Base-by-base conservation (phyloP, 2,329 filamentous ascomycete genomes). In the Claviceps pazoutovae region DNA sequence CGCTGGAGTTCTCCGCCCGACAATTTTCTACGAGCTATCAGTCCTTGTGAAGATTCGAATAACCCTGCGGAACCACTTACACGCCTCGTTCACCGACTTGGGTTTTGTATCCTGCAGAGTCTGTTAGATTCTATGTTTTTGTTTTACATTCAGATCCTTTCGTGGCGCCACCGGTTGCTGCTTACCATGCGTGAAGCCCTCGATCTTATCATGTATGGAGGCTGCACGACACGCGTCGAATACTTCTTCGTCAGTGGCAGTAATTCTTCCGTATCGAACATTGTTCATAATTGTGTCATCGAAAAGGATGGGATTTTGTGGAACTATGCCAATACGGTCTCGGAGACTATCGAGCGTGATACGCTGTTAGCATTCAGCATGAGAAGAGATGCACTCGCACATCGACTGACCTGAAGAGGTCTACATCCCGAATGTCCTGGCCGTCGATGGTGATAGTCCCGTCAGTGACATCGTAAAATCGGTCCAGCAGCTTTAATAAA, bases 261-360 rank as follows among this genome's bases (percentile, higher is more conserved):
- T 70, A 17, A 77, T 72, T 51, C 68, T 73, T 17, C 75, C 76
- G 56, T 81, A 81, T 36, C 73, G 72, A 34, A 81, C 70, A 54
- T 81, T 81, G 67, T 77, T 78, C 66, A 79, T 73, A 55, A 81
- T 71, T 2, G 75, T 77, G 56, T 77, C 75, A 56, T 80, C 73
- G 56, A 81, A 81, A 2, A 81, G 63, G 9, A 77, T 71, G 0
- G 76, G 74, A 44, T 68, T 70, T 57, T 81, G 78, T 0, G 76
- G 77, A 1, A 80, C 78, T 34, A 79, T 69, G 5, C 76, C 78
- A 42, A 80, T 75, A 21, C 73, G 69, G 46, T 72, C 71, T 4
- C 76, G 74, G 17, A 80, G 64, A 53, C 74, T 76, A 50, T 55
- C 45, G 13, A 34, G 23, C 7, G 7, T 4, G 9, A 54, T 48